phyloP scores from a whole-genome alignment of 1,284 basidiomycete genomes.

The Leccinum angustisporum region DNA sequence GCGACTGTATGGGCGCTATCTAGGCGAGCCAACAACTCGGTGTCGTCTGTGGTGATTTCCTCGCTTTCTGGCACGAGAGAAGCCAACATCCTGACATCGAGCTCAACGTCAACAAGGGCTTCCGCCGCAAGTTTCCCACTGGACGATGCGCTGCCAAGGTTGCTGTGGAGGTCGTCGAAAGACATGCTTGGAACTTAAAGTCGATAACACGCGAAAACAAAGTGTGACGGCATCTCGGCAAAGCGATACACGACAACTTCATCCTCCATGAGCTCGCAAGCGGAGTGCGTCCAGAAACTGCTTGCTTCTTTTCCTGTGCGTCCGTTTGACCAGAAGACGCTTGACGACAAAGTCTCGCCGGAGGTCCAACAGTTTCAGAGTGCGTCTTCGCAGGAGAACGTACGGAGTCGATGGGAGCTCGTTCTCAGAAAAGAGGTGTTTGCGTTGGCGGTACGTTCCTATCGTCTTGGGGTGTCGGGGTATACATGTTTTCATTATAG shows the following conservation, averaged over 20 bases:
- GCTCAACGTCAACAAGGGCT: constrained; percentile 21
- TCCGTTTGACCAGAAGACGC: constrained; percentile 44
- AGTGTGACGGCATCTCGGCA: constrained; percentile 30
- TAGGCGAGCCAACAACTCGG: constrained; percentile 50
- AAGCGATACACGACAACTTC: not conserved
- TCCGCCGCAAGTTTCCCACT: constrained; percentile 3
- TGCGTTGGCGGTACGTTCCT: constrained; percentile 57
- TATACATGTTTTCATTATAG: constrained; percentile 34
- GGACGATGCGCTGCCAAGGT: not conserved
- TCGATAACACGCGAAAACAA: constrained; percentile 21
- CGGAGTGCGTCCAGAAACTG: constrained; percentile 41
- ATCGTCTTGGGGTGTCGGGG: not conserved
- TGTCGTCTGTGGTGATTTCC: constrained; percentile 36
- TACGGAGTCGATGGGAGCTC: constrained; percentile 72
- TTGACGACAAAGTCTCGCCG: constrained; percentile 50
- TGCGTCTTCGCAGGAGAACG: constrained; percentile 52
- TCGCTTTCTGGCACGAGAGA: constrained; percentile 38
- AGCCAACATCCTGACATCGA: constrained; percentile 39
- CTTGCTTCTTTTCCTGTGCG: constrained; percentile 52
- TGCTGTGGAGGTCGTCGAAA: constrained; percentile 16
- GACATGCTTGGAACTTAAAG: constrained; percentile 19
- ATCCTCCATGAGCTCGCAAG: not conserved
- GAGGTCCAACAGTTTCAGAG: constrained; percentile 45
- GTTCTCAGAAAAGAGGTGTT: constrained; percentile 68
- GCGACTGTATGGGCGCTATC: constrained; percentile 57